A percentile compares a stretch with the other conserved stretches of the same genome.
These are phyloP conservation scores for Rhodotorula graminis DNA, from an alignment of 768 basidiomycete species.

Conservation along the genomic window DNA sequence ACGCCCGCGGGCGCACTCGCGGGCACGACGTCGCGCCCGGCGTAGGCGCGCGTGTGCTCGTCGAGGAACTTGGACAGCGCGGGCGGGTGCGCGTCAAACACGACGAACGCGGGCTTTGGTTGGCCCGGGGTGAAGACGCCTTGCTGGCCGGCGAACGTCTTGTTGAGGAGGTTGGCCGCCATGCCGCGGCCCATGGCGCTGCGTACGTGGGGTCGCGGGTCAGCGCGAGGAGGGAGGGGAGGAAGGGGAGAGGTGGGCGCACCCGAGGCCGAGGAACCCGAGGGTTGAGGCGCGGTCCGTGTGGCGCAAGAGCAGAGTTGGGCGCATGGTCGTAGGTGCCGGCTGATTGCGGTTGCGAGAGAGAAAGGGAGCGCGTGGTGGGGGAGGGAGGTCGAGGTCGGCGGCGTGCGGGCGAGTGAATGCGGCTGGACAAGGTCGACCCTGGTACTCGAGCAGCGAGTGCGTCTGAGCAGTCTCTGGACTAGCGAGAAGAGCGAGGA, in stretches of 20 bases:
- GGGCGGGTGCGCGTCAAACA: conserved; percentile 70
- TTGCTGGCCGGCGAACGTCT: conserved; percentile 51
- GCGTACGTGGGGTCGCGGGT: not conserved
- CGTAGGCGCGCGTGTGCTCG: conserved; percentile 58
- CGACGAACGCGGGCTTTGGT: conserved; percentile 55
- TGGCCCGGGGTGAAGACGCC: conserved; percentile 14
- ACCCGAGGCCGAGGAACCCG: conserved; percentile 81
- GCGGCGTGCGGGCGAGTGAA: too few relatives aligned
- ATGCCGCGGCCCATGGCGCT: conserved; percentile 74
- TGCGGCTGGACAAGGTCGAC: too few relatives aligned
- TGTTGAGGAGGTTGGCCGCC: conserved; percentile 77
- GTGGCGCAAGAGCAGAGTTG: conserved; percentile 1
- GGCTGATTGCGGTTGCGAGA: not conserved
- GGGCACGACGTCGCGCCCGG: conserved; percentile 58
- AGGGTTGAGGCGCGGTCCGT: conserved; percentile 41
- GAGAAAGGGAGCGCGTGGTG: not conserved
- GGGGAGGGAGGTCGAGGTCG: not conserved
- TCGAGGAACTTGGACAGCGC: conserved; percentile 57
- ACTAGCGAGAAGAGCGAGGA: too few relatives aligned
- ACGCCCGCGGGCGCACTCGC: conserved; percentile 62
- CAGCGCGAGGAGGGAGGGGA: not conserved
- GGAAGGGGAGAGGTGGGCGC: not conserved
- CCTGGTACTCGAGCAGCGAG: too few relatives aligned
- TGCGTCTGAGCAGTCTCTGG: too few relatives aligned
- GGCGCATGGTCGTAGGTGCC: not conserved